Evolutionary conservation across 495 filamentous ascomycete species (phyloP).

Genomic region (Penicillium goetzii): DNA sequence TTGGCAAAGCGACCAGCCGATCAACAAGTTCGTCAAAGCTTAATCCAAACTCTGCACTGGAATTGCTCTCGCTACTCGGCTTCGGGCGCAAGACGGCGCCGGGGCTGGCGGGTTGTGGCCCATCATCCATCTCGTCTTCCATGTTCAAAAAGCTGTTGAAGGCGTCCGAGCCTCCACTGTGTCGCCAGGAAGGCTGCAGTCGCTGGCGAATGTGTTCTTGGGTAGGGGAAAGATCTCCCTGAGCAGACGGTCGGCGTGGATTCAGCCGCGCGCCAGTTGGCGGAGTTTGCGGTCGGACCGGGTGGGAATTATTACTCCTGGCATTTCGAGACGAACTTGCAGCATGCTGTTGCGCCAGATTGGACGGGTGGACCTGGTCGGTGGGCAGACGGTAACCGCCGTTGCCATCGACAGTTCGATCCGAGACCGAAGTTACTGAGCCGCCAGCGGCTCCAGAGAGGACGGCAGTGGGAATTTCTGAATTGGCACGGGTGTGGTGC

Average conservation of each 20-base stretch:
- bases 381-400: constrained; percentile 41
- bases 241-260: constrained; percentile 36
- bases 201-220: constrained; percentile 40
- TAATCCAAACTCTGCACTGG: constrained; percentile 56
- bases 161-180: constrained; percentile 48
- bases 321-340: constrained; percentile 47
- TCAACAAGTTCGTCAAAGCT: constrained; percentile 90
- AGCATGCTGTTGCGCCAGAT: constrained; percentile 40
- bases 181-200: constrained; percentile 45
- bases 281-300: constrained; percentile 50
- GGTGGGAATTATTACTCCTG: constrained; percentile 51
- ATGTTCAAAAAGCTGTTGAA: constrained; percentile 53
- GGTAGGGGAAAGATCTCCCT: constrained; percentile 34
- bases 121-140: constrained; percentile 48
- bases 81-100: constrained; percentile 37
- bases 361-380: constrained; percentile 37
- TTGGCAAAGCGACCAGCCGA: constrained; percentile 74
- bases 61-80: constrained; percentile 40
- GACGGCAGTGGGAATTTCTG: constrained; percentile 37
- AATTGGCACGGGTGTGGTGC: constrained; percentile 45
- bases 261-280: constrained; percentile 44
- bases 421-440: constrained; percentile 35
- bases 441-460: constrained; percentile 44
- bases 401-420: constrained; percentile 45
- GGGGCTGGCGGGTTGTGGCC: constrained; percentile 36